These are phyloP conservation scores for Diplodia seriata DNA, from an alignment of 2,329 filamentous ascomycete species.

Conservation along the genomic window DNA sequence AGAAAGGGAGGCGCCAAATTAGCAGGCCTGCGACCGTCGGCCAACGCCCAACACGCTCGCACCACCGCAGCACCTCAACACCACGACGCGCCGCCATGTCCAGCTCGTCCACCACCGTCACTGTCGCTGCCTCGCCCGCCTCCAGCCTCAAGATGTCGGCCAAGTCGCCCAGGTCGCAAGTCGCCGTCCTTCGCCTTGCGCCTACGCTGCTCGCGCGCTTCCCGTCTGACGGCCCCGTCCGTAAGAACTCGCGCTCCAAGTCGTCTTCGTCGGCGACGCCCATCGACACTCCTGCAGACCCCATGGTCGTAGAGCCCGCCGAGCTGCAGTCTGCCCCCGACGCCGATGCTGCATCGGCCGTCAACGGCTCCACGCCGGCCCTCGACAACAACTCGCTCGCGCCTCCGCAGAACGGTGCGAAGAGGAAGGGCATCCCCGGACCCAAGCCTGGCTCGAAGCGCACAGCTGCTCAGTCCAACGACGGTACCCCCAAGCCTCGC, in stretches of 20 bases:
- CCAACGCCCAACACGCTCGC: constrained; percentile 21
- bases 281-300: constrained; percentile 44
- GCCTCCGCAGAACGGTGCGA: constrained; percentile 59
- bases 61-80: constrained; percentile 29
- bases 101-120: constrained; percentile 34
- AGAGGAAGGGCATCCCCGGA: constrained; percentile 79
- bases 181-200: constrained; percentile 45
- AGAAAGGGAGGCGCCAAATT: constrained; percentile 32
- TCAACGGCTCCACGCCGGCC: constrained; percentile 38
- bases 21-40: constrained; percentile 31
- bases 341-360: constrained; percentile 48
- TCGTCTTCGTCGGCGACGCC: constrained; percentile 49
- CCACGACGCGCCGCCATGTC: constrained; percentile 33
- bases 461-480: constrained; percentile 57
- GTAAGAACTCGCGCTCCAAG: constrained; percentile 43
- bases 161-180: constrained; percentile 43
- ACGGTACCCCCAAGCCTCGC: constrained; percentile 71
- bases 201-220: constrained; percentile 43
- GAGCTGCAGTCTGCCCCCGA: constrained; percentile 42
- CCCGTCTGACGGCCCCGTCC: constrained; percentile 31
- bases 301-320: constrained; percentile 28
- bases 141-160: constrained; percentile 43
- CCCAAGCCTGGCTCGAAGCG: constrained; percentile 70
- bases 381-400: constrained; percentile 48
- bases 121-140: constrained; percentile 37